Evolutionary conservation across 805 yeast species (phyloP).

Genomic region (Maudiozyma bulderi): DNA sequence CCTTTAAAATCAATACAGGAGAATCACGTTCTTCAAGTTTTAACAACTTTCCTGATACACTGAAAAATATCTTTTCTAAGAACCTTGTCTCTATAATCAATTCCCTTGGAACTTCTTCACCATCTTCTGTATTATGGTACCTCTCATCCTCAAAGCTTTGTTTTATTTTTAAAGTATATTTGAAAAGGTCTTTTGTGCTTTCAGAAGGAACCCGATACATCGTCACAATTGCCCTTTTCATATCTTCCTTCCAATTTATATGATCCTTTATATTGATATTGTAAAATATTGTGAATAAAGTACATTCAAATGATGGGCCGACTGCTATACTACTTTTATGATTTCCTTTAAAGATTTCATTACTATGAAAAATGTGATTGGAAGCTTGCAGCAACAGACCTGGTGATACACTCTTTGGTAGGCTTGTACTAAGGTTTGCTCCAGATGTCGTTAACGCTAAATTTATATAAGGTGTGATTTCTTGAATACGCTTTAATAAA

Average conservation of each 20-base stretch:
- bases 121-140: constrained; percentile 52
- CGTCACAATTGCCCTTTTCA: constrained; percentile 43
- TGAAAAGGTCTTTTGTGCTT: constrained; percentile 18
- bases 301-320: constrained; percentile 53
- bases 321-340: constrained; percentile 27
- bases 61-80: constrained; percentile 49
- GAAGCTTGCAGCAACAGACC: constrained; percentile 59
- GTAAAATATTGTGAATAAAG: constrained; percentile 53
- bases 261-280: constrained; percentile 36
- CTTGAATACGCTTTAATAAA: constrained; percentile 47
- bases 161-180: constrained; percentile 37
- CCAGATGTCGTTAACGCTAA: constrained; percentile 62
- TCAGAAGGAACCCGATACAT: constrained; percentile 25
- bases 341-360: neutral
- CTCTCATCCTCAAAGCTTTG: constrained; percentile 64
- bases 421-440: constrained; percentile 42
- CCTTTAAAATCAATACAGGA: constrained; percentile 60
- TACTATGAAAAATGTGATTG: constrained; percentile 29
- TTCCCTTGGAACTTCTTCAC: constrained; percentile 30
- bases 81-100: constrained; percentile 31
- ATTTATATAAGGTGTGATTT: constrained; percentile 57
- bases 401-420: constrained; percentile 50
- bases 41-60: constrained; percentile 58
- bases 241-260: constrained; percentile 67
- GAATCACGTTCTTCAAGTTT: constrained; percentile 50